These are phyloP conservation scores for Neurospora pannonica DNA, from an alignment of 495 filamentous ascomycete species.

Conservation along the genomic window DNA sequence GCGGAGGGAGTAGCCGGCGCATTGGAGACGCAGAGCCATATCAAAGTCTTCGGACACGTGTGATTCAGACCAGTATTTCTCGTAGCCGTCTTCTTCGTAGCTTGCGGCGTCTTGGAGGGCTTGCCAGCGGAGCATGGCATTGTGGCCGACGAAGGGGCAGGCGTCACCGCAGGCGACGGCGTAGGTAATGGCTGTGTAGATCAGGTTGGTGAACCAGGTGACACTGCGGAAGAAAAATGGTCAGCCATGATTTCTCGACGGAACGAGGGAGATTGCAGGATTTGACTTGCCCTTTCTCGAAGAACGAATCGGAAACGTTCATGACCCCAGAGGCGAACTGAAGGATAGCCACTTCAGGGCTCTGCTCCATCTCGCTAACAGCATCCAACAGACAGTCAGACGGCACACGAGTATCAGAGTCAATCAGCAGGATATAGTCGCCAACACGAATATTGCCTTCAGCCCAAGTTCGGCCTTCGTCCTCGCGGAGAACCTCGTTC, in stretches of 20 bases:
- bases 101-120: conserved; percentile 55
- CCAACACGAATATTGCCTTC: conserved; percentile 62
- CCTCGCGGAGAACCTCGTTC: conserved; percentile 43
- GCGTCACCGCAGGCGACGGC: conserved; percentile 59
- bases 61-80: conserved; percentile 66
- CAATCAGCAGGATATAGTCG: conserved; percentile 59
- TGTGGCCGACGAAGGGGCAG: conserved; percentile 62
- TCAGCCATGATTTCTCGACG: not conserved
- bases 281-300: conserved; percentile 43
- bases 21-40: conserved; percentile 62
- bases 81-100: conserved; percentile 35
- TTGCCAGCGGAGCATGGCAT: conserved; percentile 60
- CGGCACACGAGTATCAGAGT: conserved; percentile 62
- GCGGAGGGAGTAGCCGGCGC: conserved; percentile 51
- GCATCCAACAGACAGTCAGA: conserved; percentile 58
- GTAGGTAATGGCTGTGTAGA: conserved; percentile 60
- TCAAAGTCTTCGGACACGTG: conserved; percentile 71
- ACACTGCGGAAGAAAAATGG: conserved; percentile 27
- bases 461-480: conserved; percentile 56
- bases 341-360: conserved; percentile 59
- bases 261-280: not conserved
- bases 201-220: conserved; percentile 65
- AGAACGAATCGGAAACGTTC: conserved; percentile 54
- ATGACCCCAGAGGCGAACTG: conserved; percentile 63
- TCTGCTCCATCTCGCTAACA: conserved; percentile 62